Evolutionary conservation across 1,284 basidiomycete species (phyloP).

Genomic region (Agaricales sp.): DNA sequence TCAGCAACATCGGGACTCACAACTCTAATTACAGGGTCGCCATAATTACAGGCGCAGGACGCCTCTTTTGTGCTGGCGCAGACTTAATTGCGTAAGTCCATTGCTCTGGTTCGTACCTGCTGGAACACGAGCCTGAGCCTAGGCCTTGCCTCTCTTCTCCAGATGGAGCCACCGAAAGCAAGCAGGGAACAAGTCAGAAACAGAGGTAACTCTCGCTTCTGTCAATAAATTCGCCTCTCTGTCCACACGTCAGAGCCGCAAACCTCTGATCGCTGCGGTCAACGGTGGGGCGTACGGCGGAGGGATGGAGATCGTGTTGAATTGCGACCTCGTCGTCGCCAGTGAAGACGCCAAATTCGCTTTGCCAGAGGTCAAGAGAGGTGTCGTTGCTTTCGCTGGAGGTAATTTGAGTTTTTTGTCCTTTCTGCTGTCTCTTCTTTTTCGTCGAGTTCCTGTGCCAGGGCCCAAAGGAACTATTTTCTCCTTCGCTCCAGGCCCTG

Average conservation of each 20-base stretch:
- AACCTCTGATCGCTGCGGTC: constrained; percentile 79
- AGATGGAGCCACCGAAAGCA: background rate
- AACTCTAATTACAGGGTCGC: constrained; percentile 42
- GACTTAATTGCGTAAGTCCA: constrained; percentile 59
- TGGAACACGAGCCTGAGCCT: background rate
- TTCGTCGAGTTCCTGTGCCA: too few relatives aligned
- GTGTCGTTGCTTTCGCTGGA: constrained; percentile 68
- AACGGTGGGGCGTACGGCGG: constrained; percentile 77
- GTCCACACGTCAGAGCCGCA: constrained; percentile 57
- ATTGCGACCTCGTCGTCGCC: constrained; percentile 80
- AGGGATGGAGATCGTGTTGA: constrained; percentile 70
- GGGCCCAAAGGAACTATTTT: too few relatives aligned
- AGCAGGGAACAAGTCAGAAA: background rate
- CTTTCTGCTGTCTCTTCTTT: constrained; percentile 1
- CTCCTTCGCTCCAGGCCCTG: too few relatives aligned
- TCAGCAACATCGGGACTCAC: background rate
- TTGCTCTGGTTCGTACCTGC: background rate
- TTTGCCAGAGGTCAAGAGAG: constrained; percentile 75
- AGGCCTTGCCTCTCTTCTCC: background rate
- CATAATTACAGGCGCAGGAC: constrained; percentile 69
- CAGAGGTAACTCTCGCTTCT: constrained; percentile 21
- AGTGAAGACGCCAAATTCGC: constrained; percentile 62
- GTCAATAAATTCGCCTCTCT: constrained; percentile 69
- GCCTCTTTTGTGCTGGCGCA: constrained; percentile 75
- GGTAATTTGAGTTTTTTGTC: background rate